Evolutionary conservation across 371 early-diverging fungal genomes (phyloP), one percentile per base, ranked within the genome.

Genomic region (Actinomortierella ambigua): DNA sequence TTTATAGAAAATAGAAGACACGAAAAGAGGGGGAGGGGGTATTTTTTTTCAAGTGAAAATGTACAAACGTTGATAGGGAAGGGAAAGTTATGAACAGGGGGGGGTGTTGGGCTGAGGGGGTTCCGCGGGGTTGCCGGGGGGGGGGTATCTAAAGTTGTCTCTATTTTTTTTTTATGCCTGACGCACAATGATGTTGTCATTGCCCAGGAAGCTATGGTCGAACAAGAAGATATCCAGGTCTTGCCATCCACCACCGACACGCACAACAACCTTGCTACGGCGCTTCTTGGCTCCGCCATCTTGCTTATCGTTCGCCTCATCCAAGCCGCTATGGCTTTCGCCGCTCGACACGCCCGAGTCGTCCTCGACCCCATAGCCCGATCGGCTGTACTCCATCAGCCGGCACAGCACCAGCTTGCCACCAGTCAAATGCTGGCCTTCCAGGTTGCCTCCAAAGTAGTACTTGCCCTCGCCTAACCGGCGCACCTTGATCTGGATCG

Each of bases 201-300:
- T 75, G 47, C 78, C 77, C 20, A 81, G 65, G 50, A 73, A 73
- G 58, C 76, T 79, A 49, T 84, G 83, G 47, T 86, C 85, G 17
- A 88, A 57, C 49, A 88, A 77, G 54, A 86, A 88, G 48, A 83
- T 78, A 40, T 88, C 86, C 59, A 88, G 62, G 63, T 85, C 86
- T 55, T 85, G 84, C 86, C 86, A 88, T 9, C 88, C 87, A 27
- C 86, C 86, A 28, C 88, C 87, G 0, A 86, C 86, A 29, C 86
- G 81, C 28, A 85, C 82, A 27, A 85, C 57, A 4, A 86, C 87
- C 66, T 87, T 87, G 53, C 81, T 81, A 5, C 69, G 63, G 18
- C 56, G 49, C 42, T 67, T 64, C 23, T 59, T 65, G 50, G 52
- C 27, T 14, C 54, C 44, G 28, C 48, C 41, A 3, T 26, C 41